Evolutionary conservation across 1,284 basidiomycete species (phyloP).

Genomic region (Austroboletus niveus): DNA sequence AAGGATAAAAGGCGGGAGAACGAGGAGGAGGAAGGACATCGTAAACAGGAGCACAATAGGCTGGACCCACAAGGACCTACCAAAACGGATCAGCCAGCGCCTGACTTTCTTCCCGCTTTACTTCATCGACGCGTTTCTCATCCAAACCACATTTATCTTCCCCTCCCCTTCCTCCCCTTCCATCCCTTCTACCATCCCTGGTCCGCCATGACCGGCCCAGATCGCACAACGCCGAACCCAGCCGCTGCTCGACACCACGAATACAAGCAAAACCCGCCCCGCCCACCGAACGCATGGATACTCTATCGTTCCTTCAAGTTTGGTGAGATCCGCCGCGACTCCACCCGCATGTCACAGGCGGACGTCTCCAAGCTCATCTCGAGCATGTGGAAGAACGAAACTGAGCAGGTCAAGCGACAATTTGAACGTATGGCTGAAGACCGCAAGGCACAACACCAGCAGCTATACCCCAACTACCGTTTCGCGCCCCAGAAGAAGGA

Average conservation of each 20-base stretch:
- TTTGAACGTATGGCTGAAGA: slow-evolving; percentile 72
- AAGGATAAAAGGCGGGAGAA: slow-evolving; percentile 12
- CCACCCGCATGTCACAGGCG: slow-evolving; percentile 57
- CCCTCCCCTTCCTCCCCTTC: slow-evolving; percentile 2
- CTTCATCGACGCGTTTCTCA: slow-evolving; percentile 26
- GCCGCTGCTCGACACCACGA: slow-evolving; percentile 12
- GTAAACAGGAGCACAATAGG: slow-evolving; percentile 33
- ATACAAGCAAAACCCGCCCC: slow-evolving; percentile 45
- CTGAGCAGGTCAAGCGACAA: slow-evolving; percentile 46
- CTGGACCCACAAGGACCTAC: slow-evolving; percentile 36
- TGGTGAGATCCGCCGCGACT: slow-evolving; percentile 36
- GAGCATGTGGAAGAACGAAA: slow-evolving; percentile 66
- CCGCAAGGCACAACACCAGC: slow-evolving; percentile 65
- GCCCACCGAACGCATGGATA: slow-evolving; percentile 91
- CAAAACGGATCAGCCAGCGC: slow-evolving; percentile 26
- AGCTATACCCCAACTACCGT: slow-evolving; percentile 68
- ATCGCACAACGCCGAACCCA: slow-evolving; percentile 1
- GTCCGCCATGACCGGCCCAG: slow-evolving; percentile 21
- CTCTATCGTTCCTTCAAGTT: slow-evolving; percentile 79
- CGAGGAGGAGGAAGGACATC: not conserved
- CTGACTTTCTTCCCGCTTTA: slow-evolving; percentile 24
- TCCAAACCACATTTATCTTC: slow-evolving; percentile 18
- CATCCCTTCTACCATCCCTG: slow-evolving; percentile 4
- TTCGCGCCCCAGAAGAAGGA: slow-evolving; percentile 71
- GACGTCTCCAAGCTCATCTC: slow-evolving; percentile 73